phyloP scores from a whole-genome alignment of 164 flowering plant species.

The Umbilicus rupestris region DNA sequence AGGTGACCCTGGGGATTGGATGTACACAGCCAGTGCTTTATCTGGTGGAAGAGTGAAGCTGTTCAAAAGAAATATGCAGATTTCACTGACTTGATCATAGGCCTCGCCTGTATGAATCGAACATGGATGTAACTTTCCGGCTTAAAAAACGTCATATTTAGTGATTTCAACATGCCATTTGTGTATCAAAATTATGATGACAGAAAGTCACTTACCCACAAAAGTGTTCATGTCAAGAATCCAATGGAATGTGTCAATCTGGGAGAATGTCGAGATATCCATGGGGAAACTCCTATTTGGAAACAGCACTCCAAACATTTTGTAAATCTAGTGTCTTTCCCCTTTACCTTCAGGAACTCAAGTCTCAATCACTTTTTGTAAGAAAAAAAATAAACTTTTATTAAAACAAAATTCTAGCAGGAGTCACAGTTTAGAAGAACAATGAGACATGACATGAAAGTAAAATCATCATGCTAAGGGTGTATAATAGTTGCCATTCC shows the following conservation, averaged over 20 bases:
- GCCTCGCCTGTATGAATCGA: constrained; percentile 50
- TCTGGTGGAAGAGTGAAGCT: constrained; percentile 71
- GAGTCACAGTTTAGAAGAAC: too few species aligned
- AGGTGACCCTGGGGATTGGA: constrained; percentile 84
- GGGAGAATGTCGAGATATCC: constrained; percentile 82
- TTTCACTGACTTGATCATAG: constrained; percentile 57
- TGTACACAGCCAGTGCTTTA: constrained; percentile 87
- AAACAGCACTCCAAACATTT: constrained; percentile 85
- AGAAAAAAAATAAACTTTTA: too few species aligned
- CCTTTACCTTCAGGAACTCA: too few species aligned
- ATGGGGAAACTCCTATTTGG: constrained; percentile 94
- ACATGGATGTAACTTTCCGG: constrained; percentile 5
- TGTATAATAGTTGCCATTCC: too few species aligned
- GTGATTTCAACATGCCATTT: neutral
- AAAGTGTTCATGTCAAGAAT: constrained; percentile 89
- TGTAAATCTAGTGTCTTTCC: too few species aligned
- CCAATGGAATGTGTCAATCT: constrained; percentile 93
- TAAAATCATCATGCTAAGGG: too few species aligned
- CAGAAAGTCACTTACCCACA: constrained; percentile 36
- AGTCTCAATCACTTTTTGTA: too few species aligned
- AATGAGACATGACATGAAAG: too few species aligned
- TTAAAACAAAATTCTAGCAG: too few species aligned
- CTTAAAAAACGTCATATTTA: neutral
- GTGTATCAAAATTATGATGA: constrained; percentile 1
- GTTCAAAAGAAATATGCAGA: constrained; percentile 86